Percentiles rank a stretch among this genome's conserved stretches.
Conservation (phyloP, 768 basidiomycete genomes). For the Rhodotorula taiwanensis region DNA sequence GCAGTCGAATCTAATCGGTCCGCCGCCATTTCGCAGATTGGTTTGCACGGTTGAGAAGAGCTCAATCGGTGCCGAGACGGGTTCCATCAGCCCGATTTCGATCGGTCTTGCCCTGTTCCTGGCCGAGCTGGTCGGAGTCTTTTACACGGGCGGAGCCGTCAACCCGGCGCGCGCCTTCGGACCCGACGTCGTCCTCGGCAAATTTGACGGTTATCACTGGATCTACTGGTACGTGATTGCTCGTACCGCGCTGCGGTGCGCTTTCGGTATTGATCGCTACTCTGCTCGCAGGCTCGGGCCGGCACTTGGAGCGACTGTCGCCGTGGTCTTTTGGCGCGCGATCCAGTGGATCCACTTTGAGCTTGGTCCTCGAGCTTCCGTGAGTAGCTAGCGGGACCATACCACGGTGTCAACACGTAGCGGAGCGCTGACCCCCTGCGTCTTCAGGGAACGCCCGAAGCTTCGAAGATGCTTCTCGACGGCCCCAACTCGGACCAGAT, state of each 20-base stretch:
- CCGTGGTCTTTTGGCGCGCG: constrained; percentile 15
- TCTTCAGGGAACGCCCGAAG: too few relatives aligned
- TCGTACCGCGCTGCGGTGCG: too few relatives aligned
- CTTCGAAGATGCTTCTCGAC: too few relatives aligned
- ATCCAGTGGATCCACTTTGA: constrained; percentile 13
- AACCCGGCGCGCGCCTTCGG: constrained; percentile 8
- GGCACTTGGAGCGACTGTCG: background rate
- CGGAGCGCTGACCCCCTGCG: too few relatives aligned
- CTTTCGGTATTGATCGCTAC: too few relatives aligned
- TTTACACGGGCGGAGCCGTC: background rate
- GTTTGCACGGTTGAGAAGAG: background rate
- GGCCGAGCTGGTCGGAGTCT: constrained; percentile 23
- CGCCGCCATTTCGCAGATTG: background rate
- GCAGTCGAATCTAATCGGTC: too few relatives aligned
- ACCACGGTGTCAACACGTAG: too few relatives aligned
- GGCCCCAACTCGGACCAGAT: too few relatives aligned
- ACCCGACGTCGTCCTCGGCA: constrained; percentile 13
- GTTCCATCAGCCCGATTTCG: constrained; percentile 46
- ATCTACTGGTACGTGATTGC: too few relatives aligned
- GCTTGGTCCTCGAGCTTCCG: constrained; percentile 2
- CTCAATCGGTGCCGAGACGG: constrained; percentile 40
- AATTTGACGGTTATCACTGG: constrained; percentile 14
- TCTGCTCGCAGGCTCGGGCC: too few relatives aligned
- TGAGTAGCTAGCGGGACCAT: too few relatives aligned
- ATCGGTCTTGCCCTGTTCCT: constrained; percentile 46